phyloP scores from a whole-genome alignment of 768 basidiomycete genomes.

The Russula ochroleuca region DNA sequence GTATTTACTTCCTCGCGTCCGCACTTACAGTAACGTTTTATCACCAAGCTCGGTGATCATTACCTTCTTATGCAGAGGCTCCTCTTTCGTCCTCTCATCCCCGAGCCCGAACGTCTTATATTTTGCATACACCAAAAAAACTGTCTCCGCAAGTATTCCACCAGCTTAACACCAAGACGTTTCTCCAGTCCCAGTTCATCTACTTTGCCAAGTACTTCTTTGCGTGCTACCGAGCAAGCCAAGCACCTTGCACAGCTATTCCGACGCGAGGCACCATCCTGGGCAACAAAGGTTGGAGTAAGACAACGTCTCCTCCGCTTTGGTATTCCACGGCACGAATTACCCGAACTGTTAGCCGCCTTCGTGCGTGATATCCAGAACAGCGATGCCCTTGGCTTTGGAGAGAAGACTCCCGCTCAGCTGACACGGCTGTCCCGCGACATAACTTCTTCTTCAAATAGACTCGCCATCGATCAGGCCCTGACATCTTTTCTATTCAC shows the following conservation, averaged over 20 bases:
- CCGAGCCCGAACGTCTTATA: not conserved
- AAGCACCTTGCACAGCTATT: slow-evolving; percentile 9
- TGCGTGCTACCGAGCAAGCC: not conserved
- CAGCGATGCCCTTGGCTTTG: slow-evolving; percentile 24
- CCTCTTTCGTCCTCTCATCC: not conserved
- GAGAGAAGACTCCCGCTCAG: slow-evolving; percentile 37
- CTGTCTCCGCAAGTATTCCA: not conserved
- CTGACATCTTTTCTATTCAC: slow-evolving; percentile 51
- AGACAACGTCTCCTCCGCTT: slow-evolving; percentile 43
- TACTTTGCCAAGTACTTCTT: not conserved
- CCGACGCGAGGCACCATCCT: slow-evolving; percentile 17
- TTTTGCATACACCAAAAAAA: not conserved
- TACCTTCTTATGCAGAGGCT: slow-evolving; percentile 11
- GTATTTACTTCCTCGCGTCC: not conserved
- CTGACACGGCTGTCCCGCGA: slow-evolving; percentile 44
- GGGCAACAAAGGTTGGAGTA: slow-evolving; percentile 29
- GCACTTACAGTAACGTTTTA: not conserved
- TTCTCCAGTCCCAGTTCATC: not conserved
- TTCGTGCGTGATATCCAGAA: slow-evolving; percentile 41
- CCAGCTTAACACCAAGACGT: not conserved
- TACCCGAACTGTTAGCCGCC: slow-evolving; percentile 40
- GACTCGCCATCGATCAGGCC: slow-evolving; percentile 43
- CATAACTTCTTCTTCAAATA: slow-evolving; percentile 31
- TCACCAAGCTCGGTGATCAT: not conserved
- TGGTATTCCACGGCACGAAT: slow-evolving; percentile 44